A percentile compares a stretch with the other conserved stretches of the same genome.
phyloP scores from a whole-genome alignment of 78 protist genomes.

The Corallochytrium limacisporum region DNA sequence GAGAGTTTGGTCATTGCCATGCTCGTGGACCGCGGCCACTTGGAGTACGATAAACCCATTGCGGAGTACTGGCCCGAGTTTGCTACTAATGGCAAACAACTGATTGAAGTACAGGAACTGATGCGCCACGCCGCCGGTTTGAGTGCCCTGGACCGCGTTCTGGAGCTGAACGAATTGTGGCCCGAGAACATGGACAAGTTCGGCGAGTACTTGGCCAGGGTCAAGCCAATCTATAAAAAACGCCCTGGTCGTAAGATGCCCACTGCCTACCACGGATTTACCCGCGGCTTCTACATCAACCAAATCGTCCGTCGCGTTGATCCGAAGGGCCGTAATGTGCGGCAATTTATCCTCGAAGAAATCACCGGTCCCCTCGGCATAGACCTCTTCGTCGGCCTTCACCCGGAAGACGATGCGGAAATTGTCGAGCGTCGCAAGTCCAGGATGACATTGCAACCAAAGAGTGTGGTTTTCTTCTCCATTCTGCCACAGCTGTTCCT shows the following conservation, averaged over 20 bases:
- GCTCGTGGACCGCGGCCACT: background rate
- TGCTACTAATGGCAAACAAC: background rate
- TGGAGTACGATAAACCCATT: background rate
- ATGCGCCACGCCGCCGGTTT: background rate
- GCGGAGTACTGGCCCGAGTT: slow-evolving; percentile 12
- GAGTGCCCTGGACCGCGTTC: background rate
- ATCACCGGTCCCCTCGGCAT: background rate
- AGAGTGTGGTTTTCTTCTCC: no score
- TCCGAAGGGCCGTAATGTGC: background rate
- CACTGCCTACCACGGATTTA: background rate
- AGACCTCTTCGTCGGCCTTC: background rate
- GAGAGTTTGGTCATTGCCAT: background rate
- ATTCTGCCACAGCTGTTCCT: no score
- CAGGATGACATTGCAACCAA: no score
- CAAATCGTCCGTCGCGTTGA: background rate
- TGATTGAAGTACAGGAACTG: background rate
- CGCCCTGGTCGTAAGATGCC: background rate
- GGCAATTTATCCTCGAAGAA: background rate
- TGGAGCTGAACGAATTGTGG: no score
- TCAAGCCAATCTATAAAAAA: background rate
- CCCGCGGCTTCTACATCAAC: background rate
- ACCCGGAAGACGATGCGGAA: no score
- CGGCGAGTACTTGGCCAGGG: background rate
- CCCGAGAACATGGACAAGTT: background rate
- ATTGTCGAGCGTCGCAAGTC: no score